phyloP scores from a whole-genome alignment of 495 filamentous ascomycete species.

The Aspergillus biplanus region DNA sequence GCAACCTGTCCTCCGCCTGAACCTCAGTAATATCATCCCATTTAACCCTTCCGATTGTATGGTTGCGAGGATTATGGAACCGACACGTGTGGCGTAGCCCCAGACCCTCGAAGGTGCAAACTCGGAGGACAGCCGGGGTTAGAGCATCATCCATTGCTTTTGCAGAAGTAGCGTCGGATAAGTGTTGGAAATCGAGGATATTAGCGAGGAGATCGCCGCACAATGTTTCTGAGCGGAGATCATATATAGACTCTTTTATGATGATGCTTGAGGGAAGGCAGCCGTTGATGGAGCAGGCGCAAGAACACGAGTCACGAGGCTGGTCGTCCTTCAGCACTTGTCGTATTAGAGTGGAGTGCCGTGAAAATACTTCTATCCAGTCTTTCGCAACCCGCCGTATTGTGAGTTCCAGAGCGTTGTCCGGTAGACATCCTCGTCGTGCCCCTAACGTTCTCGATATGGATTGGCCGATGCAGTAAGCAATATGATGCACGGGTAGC shows the following conservation, averaged over 20 bases:
- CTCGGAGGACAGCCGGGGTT: background rate
- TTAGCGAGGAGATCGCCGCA: background rate
- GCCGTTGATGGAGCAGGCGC: background rate
- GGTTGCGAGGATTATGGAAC: background rate
- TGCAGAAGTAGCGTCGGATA: background rate
- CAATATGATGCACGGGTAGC: background rate
- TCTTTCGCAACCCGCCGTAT: background rate
- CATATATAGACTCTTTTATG: background rate
- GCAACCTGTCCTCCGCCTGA: background rate
- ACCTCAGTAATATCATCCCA: background rate
- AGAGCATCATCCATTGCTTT: background rate
- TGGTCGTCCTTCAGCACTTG: background rate
- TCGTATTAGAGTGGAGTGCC: background rate
- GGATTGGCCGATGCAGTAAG: background rate
- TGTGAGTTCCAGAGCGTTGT: background rate
- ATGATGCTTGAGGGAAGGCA: background rate
- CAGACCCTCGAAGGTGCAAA: background rate
- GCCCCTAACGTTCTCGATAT: background rate
- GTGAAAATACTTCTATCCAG: background rate
- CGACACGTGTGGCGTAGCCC: conserved; percentile 1
- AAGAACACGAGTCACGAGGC: background rate
- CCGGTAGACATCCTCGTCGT: background rate
- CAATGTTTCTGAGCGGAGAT: background rate
- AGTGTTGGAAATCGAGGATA: background rate
- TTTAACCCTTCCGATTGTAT: background rate